Evolutionary conservation across 768 basidiomycete genomes (phyloP), one percentile per base, ranked within the genome.

Genomic region (Agaricus sinodeliciosus): DNA sequence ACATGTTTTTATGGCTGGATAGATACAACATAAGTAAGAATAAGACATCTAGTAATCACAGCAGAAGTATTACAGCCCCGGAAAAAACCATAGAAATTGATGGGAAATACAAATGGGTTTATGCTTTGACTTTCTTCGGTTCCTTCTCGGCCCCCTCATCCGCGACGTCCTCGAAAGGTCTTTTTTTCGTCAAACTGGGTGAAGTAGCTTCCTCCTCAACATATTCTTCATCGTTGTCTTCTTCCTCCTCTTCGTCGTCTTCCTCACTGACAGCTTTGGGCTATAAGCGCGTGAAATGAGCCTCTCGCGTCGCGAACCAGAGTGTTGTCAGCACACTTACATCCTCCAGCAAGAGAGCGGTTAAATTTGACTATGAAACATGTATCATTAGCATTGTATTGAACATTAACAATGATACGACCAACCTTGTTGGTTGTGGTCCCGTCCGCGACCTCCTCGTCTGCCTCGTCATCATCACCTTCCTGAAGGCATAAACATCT

Each of bases 81-180:
- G 39, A 37, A 26, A 22, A 12, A 26, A 26, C 19, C 35, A 37
- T 19, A 13, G 36, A 48, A 34, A 19, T 34, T 31, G 27, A 19
- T 35, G 28, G 31, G 19, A 19, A 6, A n/a, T 9, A 41, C 43
- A 36, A 51, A 46, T 53, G 40, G 28, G 45, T 25, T 39, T 54
- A 54, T 54, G 52, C 46, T 31, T 54, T 54, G 40, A 41, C 37
- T 48, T 54, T 54, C 52, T 54, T 54, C 25, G 52, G 12, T 28
- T 48, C 52, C 26, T 54, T 54, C 45, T 54, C 52, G 47, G 39
- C 27, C 16, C 34, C 52, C 45, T 43, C 44, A 22, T 47, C 52
- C 28, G 7, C 45, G 22, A 44, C 52, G 19, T 54, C 52, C 16
- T 47, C 52, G 31, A 54, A 47, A 37, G 27, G 6, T 42, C 52